Base-by-base conservation (phyloP, 2,329 filamentous ascomycete species). In the Beauveria sp. region DNA sequence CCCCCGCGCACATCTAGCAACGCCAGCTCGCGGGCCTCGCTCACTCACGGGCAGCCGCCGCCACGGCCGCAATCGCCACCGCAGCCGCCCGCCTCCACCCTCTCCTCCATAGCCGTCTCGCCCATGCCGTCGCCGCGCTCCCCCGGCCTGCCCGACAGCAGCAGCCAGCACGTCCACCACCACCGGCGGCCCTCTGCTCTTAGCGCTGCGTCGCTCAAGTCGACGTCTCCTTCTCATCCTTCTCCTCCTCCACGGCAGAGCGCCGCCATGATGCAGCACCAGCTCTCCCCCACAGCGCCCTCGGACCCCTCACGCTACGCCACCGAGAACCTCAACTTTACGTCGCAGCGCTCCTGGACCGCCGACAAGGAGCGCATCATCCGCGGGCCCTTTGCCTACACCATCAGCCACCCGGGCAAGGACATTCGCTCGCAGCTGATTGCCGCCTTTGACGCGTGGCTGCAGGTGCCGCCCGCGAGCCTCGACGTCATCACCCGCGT, bases 341-440 rank as follows among this genome's bases (percentile, higher is more conserved):
- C 74, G 2, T 73, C 76, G 3, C 75, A 74, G 65, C 77, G 76
- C 63, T 79, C 81, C 20, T 95, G 90, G 90, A 86, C 83, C 7
- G 74, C 79, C 2, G 83, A 89, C 68, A 93, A 95, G 77, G 90
- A 95, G 73, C 85, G 84, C 72, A 87, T 93, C 64, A 78, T 96
- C 59, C 79, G 87, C 53, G 91, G 87, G 0, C 91, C 91, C 1
- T 96, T 86, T 69, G 88, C 93, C 70, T 96, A 96, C 73, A 81
- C 95, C 64, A 83, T 87, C 69, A 83, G 84, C 50, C 88, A 92
- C 65, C 90, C 90, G 0, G 91, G 91, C 66, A 95, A 96, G 75
- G 90, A 95, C 74, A 89, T 96, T 70, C 86, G 92, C 66, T 83
- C 87, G 51, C 88, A 90, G 75, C 80, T 93, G 68, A 91, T 96